Conservation (phyloP, 23 red algal species). For the Gracilaria gracilis region DNA sequence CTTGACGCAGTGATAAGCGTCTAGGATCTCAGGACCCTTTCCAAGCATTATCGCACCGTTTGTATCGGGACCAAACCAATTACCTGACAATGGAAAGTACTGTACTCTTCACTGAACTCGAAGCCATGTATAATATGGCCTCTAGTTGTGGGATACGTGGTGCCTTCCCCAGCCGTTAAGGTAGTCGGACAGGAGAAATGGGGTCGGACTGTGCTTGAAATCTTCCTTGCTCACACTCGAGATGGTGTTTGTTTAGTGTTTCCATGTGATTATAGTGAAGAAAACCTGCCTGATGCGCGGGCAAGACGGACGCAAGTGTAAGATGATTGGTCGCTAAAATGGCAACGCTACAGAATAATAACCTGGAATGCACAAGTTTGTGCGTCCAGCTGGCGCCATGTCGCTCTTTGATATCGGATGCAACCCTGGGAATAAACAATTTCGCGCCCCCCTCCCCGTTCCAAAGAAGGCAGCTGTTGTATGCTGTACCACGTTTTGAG, state of each 20-base stretch:
- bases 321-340: constrained; percentile 5
- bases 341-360: not conserved
- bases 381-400: not conserved
- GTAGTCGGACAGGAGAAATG: not conserved
- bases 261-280: not conserved
- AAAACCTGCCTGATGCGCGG: not conserved
- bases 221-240: not conserved
- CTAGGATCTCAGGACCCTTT: not conserved
- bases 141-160: not conserved
- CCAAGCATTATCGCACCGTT: not conserved
- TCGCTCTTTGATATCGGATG: not conserved
- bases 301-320: not conserved
- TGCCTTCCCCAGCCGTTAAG: not conserved
- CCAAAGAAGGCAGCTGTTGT: too few relatives aligned
- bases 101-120: not conserved
- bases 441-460: too few relatives aligned
- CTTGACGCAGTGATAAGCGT: not conserved
- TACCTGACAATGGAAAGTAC: not conserved
- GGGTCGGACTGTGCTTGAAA: not conserved
- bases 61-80: not conserved
- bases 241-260: not conserved
- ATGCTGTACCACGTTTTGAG: not conserved
- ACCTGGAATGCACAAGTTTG: not conserved
- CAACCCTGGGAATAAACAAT: too few relatives aligned
- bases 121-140: constrained; percentile 3